A percentile compares a stretch with the other conserved stretches of the same genome.
Evolutionary conservation across 2,329 filamentous ascomycete species (phyloP).

Genomic region (Pseudogymnoascus verrucosus): DNA sequence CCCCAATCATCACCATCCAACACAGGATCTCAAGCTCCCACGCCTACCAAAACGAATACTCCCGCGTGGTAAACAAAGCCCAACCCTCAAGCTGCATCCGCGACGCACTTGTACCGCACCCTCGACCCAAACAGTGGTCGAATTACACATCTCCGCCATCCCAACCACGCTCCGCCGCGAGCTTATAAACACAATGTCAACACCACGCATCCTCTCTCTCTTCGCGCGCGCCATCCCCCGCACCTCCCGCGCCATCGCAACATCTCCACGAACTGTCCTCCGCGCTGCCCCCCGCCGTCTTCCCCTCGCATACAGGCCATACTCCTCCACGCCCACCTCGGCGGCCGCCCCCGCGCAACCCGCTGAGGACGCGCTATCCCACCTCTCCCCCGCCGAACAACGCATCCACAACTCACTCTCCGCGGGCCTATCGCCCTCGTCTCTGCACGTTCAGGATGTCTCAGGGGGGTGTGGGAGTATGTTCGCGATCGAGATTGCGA

Average conservation of each 20-base stretch:
- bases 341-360: neutral
- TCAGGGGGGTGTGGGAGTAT: constrained; percentile 80
- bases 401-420: neutral
- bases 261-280: neutral
- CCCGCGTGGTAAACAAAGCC: neutral
- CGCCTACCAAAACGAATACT: neutral
- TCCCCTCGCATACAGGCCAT: neutral
- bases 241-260: neutral
- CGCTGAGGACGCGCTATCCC: constrained; percentile 41
- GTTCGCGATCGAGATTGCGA: constrained; percentile 76
- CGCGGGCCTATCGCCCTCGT: constrained; percentile 8
- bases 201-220: neutral
- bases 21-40: neutral
- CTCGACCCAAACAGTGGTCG: neutral
- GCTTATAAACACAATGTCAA: neutral
- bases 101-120: neutral
- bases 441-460: constrained; percentile 65
- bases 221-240: neutral
- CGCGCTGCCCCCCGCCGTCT: neutral
- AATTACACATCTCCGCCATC: neutral
- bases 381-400: neutral
- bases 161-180: neutral
- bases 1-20: neutral
- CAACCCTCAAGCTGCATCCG: neutral
- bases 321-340: neutral